phyloP scores from a whole-genome alignment of 345 rosid species.

The Lepidium aucheri region DNA sequence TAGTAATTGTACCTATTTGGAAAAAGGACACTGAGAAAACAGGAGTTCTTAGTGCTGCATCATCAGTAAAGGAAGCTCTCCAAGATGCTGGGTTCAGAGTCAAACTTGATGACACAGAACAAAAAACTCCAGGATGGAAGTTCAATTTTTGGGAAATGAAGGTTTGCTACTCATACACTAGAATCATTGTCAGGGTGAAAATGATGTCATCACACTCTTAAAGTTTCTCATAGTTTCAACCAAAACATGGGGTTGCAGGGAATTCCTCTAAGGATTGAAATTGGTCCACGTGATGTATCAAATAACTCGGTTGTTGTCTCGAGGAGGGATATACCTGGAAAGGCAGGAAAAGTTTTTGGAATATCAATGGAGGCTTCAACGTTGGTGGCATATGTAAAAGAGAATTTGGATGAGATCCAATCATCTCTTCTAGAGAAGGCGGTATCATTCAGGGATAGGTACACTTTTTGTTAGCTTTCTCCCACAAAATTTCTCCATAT shows the following conservation, averaged over 20 bases:
- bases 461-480: slow-evolving; percentile 3
- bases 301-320: slow-evolving; percentile 75
- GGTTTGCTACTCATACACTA: slow-evolving; percentile 29
- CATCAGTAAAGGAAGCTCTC: slow-evolving; percentile 52
- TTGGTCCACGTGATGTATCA: slow-evolving; percentile 91
- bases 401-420: slow-evolving; percentile 87
- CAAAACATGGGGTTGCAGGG: slow-evolving; percentile 40
- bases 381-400: slow-evolving; percentile 65
- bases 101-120: slow-evolving; percentile 84
- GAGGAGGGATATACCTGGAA: slow-evolving; percentile 90
- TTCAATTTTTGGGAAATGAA: slow-evolving; percentile 98
- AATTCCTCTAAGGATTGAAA: slow-evolving; percentile 80
- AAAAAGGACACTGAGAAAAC: slow-evolving; percentile 68
- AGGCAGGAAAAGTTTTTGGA: slow-evolving; percentile 84
- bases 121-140: slow-evolving; percentile 87
- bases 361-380: slow-evolving; percentile 76
- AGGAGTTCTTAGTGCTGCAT: slow-evolving; percentile 63
- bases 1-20: slow-evolving; percentile 86
- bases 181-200: background rate
- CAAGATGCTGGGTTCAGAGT: slow-evolving; percentile 63
- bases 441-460: slow-evolving; percentile 75
- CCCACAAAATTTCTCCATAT: background rate
- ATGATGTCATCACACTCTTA: background rate
- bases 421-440: slow-evolving; percentile 67
- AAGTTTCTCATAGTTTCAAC: background rate